A percentile compares a stretch with the other conserved stretches of the same genome.
Conservation (phyloP, 2,329 filamentous ascomycete species). For the Fusarium coffeatum region DNA sequence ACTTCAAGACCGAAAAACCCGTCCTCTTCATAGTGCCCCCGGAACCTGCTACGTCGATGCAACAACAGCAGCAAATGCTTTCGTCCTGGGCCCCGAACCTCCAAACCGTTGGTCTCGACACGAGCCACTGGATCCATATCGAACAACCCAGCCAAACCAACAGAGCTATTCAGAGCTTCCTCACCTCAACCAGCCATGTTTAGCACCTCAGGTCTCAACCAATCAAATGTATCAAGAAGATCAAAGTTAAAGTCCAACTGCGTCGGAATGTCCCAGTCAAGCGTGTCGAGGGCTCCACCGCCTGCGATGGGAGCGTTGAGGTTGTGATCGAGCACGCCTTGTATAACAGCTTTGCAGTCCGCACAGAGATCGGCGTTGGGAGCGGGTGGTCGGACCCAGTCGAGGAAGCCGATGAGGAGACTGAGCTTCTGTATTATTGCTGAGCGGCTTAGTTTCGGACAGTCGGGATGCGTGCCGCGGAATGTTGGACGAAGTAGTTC, state of each 20-base stretch:
- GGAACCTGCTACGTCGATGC: constrained; percentile 18
- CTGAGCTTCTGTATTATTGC: constrained; percentile 64
- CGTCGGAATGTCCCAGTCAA: constrained; percentile 52
- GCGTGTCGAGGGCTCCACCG: constrained; percentile 40
- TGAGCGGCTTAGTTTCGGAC: constrained; percentile 56
- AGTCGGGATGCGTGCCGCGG: constrained; percentile 48
- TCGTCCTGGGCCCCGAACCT: constrained; percentile 49
- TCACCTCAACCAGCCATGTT: constrained; percentile 7
- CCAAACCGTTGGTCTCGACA: constrained; percentile 50
- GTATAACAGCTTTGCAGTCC: constrained; percentile 61
- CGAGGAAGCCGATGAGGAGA: constrained; percentile 62
- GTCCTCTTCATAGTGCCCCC: constrained; percentile 42
- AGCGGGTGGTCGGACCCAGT: constrained; percentile 61
- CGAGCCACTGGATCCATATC: constrained; percentile 52
- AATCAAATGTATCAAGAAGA: constrained; percentile 62
- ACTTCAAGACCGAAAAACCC: constrained; percentile 32
- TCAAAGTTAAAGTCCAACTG: constrained; percentile 59
- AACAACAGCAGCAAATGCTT: constrained; percentile 46
- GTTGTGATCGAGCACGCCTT: constrained; percentile 62
- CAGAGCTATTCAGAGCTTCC: constrained; percentile 38
- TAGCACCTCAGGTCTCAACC: constrained; percentile 50
- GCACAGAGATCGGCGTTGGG: constrained; percentile 62
- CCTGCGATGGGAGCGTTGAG: constrained; percentile 54
- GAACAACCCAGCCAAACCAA: constrained; percentile 46
- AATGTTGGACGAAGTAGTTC: constrained; percentile 60